phyloP scores from a whole-genome alignment of 176 grass and related monocot species.

The sorghum (Sorghum bicolor) region Sorghum_bicolor_NCBIv3 NC_012873.2:54211501-54212000 shows the following conservation, averaged over 20 bases:
- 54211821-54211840: neutral
- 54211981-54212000: constrained; percentile 45
- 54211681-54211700: constrained; percentile 22
- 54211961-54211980: constrained; percentile 40
- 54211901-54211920: neutral
- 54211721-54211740: constrained; percentile 6
- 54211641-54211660: constrained; percentile 24
- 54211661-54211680: constrained; percentile 17
- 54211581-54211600: neutral
- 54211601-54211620: constrained; percentile 10
- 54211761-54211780: constrained; percentile 31
- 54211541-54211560: constrained; percentile 10
- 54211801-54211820: neutral
- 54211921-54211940: constrained; percentile 7
- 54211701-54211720: constrained; percentile 19
- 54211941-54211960: constrained; percentile 27
- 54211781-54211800: constrained; percentile 15
- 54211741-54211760: constrained; percentile 22
- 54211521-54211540: constrained; percentile 22
- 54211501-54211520: constrained; percentile 65
- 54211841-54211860: constrained; percentile 34
- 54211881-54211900: constrained; percentile 50
- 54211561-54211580: constrained; percentile 6
- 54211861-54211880: constrained; percentile 61
- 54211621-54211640: neutral